Evolutionary conservation across 2,329 filamentous ascomycete genomes (phyloP), one percentile per base, ranked within the genome.

Genomic region (Calonectria fujianensis): DNA sequence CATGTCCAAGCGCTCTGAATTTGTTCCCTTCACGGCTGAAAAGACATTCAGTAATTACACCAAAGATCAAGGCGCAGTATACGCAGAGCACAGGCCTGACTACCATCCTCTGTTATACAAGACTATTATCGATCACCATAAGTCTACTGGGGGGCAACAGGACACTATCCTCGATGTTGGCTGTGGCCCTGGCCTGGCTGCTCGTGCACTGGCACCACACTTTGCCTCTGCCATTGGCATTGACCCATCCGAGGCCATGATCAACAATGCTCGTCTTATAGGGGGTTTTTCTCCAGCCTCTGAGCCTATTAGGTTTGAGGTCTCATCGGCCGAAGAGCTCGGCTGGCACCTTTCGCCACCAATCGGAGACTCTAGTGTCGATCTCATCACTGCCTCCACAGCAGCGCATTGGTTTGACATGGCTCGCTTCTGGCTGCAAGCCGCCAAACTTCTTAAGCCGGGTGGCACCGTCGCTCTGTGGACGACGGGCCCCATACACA

Each of bases 331-430:
- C 2, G 89, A 91, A 75, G 82, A 85, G 0, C 83, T 90, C 3
- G 85, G 84, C 24, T 69, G 75, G 3, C 70, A 82, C 2, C 74
- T 85, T 18, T 83, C 52, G 74, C 75, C 52, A 35, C 78, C 79
- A 1, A 73, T 88, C 4, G 75, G 74, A 3, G 83, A 84, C 31
- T 78, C 72, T 13, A 85, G 82, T 68, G 85, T 91, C 11, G 89
- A 91, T 77, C 81, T 91, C n/a, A 83, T 91, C 75, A 88, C 85
- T 0, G 86, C 87, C 83, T 88, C 88, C 0, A 89, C 85, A 4
- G 87, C 89, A 0, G 89, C 89, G 0, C 91, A 92, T 80, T 92
- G 90, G 90, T 91, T 92, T 82, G 85, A 92, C 76, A 87, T 91
- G 85, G 76, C 83, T 0, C 69, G 70, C 0, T 91, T 92, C 82